Conservation (phyloP, 108 stramenopile genomes). For the Nitzschia putrida region DNA sequence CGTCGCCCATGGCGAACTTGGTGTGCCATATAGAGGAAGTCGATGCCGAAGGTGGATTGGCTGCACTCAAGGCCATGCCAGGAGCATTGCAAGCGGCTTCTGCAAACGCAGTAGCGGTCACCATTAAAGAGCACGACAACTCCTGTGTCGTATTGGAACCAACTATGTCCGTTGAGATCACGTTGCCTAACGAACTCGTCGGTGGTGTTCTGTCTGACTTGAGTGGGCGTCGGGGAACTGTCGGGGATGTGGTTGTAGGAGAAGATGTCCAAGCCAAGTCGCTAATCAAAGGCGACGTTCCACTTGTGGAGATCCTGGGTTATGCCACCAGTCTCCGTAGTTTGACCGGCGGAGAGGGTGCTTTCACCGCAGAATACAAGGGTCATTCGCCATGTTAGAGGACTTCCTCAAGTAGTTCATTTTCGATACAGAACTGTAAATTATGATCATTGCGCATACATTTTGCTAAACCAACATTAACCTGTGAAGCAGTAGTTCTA, state of each 20-base stretch:
- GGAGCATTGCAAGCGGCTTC: slow-evolving; percentile 77
- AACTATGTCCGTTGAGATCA: slow-evolving; percentile 78
- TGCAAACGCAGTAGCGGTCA: slow-evolving; percentile 60
- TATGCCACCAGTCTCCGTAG: slow-evolving; percentile 84
- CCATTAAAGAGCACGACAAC: slow-evolving; percentile 41
- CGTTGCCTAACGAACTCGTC: slow-evolving; percentile 72
- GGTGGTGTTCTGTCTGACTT: slow-evolving; percentile 87
- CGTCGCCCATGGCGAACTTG: slow-evolving; percentile 70
- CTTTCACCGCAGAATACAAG: slow-evolving; percentile 84
- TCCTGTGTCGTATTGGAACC: slow-evolving; percentile 76
- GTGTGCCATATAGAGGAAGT: slow-evolving; percentile 68
- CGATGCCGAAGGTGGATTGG: slow-evolving; percentile 67
- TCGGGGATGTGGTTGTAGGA: slow-evolving; percentile 78
- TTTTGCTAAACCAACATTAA: not conserved
- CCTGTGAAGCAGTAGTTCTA: slow-evolving; percentile 9
- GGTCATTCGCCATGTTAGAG: slow-evolving; percentile 61
- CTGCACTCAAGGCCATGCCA: slow-evolving; percentile 64
- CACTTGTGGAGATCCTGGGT: slow-evolving; percentile 82
- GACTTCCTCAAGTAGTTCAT: too few species aligned
- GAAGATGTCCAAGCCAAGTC: slow-evolving; percentile 59
- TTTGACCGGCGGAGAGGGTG: slow-evolving; percentile 83
- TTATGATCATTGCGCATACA: not conserved
- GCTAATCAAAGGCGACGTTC: slow-evolving; percentile 79
- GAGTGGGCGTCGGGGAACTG: slow-evolving; percentile 71
- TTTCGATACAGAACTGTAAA: not conserved